Percentiles rank a stretch among this genome's conserved stretches.
These are phyloP conservation scores for Chlorella sp. DNA, from an alignment of 139 green algal genomes.

Conservation along the genomic window DNA sequence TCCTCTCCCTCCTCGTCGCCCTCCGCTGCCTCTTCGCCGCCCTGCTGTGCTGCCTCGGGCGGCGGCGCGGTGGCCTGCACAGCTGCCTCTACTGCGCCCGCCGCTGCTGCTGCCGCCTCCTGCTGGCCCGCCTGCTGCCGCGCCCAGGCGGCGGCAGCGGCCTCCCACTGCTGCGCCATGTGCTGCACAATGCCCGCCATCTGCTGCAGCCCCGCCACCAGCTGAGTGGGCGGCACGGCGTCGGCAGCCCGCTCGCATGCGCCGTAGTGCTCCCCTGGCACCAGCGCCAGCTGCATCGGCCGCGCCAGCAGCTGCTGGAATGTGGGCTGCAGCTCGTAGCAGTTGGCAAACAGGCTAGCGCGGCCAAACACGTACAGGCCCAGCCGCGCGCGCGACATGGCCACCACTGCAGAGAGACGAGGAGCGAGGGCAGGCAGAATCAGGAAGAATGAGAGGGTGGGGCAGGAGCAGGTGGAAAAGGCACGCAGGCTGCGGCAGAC, in stretches of 20 bases:
- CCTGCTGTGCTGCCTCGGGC: background rate
- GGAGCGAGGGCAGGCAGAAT: no score
- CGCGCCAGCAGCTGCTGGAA: constrained; percentile 85
- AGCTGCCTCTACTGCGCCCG: constrained; percentile 12
- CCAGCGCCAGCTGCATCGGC: constrained; percentile 83
- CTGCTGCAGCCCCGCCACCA: constrained; percentile 57
- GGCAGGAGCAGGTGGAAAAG: no score
- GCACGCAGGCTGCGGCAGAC: no score
- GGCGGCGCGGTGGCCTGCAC: constrained; percentile 19
- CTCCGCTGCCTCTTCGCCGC: background rate
- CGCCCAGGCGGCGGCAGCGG: background rate
- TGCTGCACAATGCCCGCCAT: constrained; percentile 67
- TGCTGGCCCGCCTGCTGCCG: background rate
- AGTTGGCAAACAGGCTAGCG: constrained; percentile 88
- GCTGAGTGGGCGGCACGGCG: constrained; percentile 27
- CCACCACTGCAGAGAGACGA: constrained; percentile 77
- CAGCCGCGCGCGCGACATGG: constrained; percentile 91
- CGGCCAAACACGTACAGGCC: constrained; percentile 97
- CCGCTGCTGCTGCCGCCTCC: constrained; percentile 1
- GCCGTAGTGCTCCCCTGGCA: constrained; percentile 54
- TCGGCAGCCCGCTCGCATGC: constrained; percentile 33
- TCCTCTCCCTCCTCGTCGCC: background rate
- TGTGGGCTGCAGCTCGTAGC: constrained; percentile 92
- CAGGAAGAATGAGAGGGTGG: no score
- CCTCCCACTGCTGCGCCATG: constrained; percentile 63